phyloP scores from a whole-genome alignment of 441 rosid species.

The Pelargonium cotyledonis region DNA sequence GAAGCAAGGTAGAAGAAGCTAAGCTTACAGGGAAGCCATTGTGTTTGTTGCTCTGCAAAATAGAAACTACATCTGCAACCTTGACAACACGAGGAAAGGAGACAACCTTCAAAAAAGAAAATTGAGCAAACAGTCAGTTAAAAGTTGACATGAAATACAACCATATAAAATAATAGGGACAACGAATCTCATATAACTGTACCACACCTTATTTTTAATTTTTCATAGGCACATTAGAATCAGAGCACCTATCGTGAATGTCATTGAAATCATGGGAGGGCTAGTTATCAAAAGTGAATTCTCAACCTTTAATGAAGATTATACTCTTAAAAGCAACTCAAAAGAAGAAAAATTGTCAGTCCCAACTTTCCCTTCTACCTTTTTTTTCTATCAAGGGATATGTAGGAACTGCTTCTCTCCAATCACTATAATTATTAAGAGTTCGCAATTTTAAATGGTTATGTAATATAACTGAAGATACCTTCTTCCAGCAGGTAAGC shows the following conservation, averaged over 20 bases:
- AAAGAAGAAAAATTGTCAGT: neutral
- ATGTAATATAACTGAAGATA: neutral
- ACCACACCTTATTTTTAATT: neutral
- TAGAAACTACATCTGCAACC: slow-evolving; percentile 82
- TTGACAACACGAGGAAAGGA: slow-evolving; percentile 80
- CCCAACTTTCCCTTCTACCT: neutral
- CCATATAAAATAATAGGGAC: too few relatives aligned
- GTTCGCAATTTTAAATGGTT: neutral
- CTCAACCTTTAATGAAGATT: neutral
- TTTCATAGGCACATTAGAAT: neutral
- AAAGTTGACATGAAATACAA: slow-evolving; percentile 6
- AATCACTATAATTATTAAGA: neutral
- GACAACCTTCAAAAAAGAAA: slow-evolving; percentile 52
- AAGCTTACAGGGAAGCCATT: slow-evolving; percentile 88
- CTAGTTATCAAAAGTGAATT: neutral
- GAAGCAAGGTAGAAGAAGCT: slow-evolving; percentile 1
- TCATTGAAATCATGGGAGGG: neutral
- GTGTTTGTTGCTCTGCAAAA: slow-evolving; percentile 76
- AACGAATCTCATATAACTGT: neutral
- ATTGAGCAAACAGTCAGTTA: slow-evolving; percentile 6
- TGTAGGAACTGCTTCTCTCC: neutral
- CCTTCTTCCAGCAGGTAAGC: too few relatives aligned
- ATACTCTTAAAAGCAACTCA: neutral
- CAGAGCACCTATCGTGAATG: neutral
- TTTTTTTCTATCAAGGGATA: neutral